phyloP scores from a whole-genome alignment of 1,284 basidiomycete species.

The Volvariella surrecta region DNA sequence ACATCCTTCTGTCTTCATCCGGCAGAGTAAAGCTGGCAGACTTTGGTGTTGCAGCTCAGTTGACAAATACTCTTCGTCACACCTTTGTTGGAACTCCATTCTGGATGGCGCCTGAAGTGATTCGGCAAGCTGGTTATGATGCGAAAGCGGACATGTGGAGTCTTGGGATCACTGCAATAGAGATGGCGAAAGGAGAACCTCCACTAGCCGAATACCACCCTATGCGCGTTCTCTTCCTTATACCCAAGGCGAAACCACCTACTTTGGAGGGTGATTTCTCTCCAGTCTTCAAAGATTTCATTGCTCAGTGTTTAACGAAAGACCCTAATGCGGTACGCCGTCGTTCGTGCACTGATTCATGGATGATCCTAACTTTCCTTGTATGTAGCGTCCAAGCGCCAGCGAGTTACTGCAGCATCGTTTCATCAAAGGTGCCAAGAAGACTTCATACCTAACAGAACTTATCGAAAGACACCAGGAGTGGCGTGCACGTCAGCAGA shows the following conservation, averaged over 20 bases:
- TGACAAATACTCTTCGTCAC: constrained; percentile 82
- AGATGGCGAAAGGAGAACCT: constrained; percentile 93
- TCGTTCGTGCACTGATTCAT: constrained; percentile 10
- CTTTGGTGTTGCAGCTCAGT: constrained; percentile 92
- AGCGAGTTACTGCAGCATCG: constrained; percentile 88
- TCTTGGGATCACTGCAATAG: constrained; percentile 92
- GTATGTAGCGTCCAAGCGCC: constrained; percentile 73
- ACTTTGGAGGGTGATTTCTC: constrained; percentile 83
- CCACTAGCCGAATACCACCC: constrained; percentile 92
- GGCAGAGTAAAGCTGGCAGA: constrained; percentile 97
- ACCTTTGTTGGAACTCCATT: constrained; percentile 96
- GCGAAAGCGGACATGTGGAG: constrained; percentile 97
- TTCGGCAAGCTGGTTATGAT: constrained; percentile 95
- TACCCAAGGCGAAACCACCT: constrained; percentile 94
- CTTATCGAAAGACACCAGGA: constrained; percentile 82
- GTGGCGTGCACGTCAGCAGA: constrained; percentile 49
- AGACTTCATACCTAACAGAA: constrained; percentile 77
- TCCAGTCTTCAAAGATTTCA: constrained; percentile 87
- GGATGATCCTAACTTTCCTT: constrained; percentile 7
- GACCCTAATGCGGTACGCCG: constrained; percentile 67
- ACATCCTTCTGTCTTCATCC: constrained; percentile 82
- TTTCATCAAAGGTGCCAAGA: constrained; percentile 81
- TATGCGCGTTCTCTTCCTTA: constrained; percentile 93
- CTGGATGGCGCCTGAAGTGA: constrained; percentile 98
- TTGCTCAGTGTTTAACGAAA: constrained; percentile 87